A percentile compares a stretch with the other conserved stretches of the same genome.
Conservation (phyloP, 257 asterid genomes). For the Capsicum chinense region DNA sequence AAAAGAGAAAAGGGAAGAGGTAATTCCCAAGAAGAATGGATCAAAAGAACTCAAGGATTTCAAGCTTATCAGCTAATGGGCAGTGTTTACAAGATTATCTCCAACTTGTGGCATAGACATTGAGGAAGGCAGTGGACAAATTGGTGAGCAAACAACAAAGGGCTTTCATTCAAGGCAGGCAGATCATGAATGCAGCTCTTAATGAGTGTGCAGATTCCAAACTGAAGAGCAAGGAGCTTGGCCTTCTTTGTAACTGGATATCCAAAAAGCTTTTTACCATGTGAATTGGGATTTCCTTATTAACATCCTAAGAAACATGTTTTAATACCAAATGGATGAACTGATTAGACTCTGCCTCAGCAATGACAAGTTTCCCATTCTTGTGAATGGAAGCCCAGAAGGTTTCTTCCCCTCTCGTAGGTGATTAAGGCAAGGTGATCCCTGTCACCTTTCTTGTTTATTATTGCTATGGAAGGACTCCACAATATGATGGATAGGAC, state of each 20-base stretch:
- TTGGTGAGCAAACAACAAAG: constrained; percentile 1
- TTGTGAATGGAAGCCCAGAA: not conserved
- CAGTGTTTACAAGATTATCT: constrained; percentile 5
- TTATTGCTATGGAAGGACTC: not conserved
- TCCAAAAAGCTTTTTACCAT: not conserved
- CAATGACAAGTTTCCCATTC: not conserved
- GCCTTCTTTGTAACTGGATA: not conserved
- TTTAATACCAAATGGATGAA: not conserved
- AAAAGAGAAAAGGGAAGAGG: not conserved
- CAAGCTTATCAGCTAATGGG: not conserved
- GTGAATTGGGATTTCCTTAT: not conserved
- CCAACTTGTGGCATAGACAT: not conserved
- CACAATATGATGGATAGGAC: not conserved
- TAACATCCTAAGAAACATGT: not conserved
- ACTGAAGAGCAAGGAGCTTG: not conserved
- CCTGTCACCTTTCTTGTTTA: not conserved
- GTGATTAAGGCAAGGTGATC: not conserved
- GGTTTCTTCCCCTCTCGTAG: not conserved
- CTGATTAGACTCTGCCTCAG: not conserved
- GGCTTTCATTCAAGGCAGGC: not conserved
- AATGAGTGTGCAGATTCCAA: not conserved
- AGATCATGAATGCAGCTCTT: not conserved
- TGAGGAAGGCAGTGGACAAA: not conserved
- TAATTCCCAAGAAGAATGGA: not conserved
- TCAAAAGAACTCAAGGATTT: not conserved